These are phyloP conservation scores for Yamadazyma atmosphaerica DNA, from an alignment of 1,139 yeast genomes.

Conservation along the genomic window DNA sequence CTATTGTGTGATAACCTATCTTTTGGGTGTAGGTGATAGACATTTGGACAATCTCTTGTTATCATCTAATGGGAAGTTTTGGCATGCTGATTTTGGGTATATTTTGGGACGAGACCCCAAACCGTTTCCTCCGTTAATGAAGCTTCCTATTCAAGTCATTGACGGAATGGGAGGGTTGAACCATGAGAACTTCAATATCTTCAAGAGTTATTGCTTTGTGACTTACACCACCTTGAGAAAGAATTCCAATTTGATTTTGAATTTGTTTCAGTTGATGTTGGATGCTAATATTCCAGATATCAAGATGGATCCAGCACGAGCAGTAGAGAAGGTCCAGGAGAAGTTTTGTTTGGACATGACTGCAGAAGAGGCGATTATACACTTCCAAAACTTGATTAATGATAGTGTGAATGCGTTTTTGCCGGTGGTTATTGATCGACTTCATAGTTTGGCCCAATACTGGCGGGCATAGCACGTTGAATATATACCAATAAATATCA, in stretches of 20 bases:
- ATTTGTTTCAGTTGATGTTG: constrained; percentile 90
- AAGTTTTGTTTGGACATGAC: constrained; percentile 90
- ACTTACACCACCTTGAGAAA: constrained; percentile 89
- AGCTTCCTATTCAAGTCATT: constrained; percentile 91
- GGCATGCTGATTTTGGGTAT: constrained; percentile 98
- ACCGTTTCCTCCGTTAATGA: constrained; percentile 98
- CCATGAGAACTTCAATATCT: constrained; percentile 81
- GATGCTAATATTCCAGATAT: constrained; percentile 92
- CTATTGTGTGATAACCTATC: constrained; percentile 92
- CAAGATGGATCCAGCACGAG: constrained; percentile 69
- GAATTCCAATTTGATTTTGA: constrained; percentile 84
- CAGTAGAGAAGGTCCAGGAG: constrained; percentile 87
- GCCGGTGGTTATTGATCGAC: constrained; percentile 92
- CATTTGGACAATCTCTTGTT: constrained; percentile 85
- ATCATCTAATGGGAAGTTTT: constrained; percentile 78
- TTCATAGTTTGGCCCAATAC: constrained; percentile 94
- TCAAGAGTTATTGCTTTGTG: constrained; percentile 91
- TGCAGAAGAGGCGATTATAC: constrained; percentile 93
- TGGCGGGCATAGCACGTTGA: constrained; percentile 75
- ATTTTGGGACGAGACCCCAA: constrained; percentile 96
- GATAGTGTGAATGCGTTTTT: constrained; percentile 91
- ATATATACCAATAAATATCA: too few species aligned
- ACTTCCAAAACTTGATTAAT: constrained; percentile 89
- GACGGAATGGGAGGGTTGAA: constrained; percentile 97
- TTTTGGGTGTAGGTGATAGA: constrained; percentile 95